Conservation (phyloP, 2,329 filamentous ascomycete genomes). For the Diaporthe helianthi region DNA sequence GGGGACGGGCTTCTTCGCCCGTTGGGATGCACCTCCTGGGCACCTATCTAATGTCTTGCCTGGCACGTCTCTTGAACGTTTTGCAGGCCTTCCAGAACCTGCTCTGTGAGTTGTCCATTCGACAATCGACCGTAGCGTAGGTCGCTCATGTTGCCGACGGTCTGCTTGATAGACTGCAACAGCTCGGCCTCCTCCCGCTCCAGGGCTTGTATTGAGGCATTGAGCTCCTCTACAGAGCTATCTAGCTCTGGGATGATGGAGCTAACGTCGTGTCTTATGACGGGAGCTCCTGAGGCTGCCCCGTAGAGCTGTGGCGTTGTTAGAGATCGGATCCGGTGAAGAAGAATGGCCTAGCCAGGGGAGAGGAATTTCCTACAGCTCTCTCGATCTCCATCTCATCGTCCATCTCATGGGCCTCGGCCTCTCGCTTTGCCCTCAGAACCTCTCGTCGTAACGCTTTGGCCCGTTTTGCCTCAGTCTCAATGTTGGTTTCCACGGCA, state of each 20-base stretch:
- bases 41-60: conserved; percentile 40
- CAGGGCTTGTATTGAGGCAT: conserved; percentile 71
- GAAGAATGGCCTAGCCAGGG: conserved; percentile 30
- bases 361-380: conserved; percentile 50
- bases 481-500: conserved; percentile 69
- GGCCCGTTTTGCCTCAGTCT: conserved; percentile 68
- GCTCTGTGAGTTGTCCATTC: conserved; percentile 67
- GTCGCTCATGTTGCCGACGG: conserved; percentile 78
- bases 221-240: conserved; percentile 67
- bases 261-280: conserved; percentile 64
- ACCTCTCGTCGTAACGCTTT: conserved; percentile 65
- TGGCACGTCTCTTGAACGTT: conserved; percentile 70
- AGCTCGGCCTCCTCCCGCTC: conserved; percentile 69
- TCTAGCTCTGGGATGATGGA: conserved; percentile 75
- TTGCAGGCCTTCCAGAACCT: conserved; percentile 71
- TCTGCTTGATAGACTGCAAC: conserved; percentile 67
- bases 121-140: conserved; percentile 80
- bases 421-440: conserved; percentile 57
- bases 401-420: conserved; percentile 63
- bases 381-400: conserved; percentile 70
- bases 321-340: not conserved
- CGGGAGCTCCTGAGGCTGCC: conserved; percentile 62
- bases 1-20: conserved; percentile 10
- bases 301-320: conserved; percentile 47
- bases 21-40: conserved; percentile 15